A percentile compares a stretch with the other conserved stretches of the same genome.
These are phyloP conservation scores for Tylopilus vinaceipallidus DNA, from an alignment of 768 basidiomycete species.

Conservation along the genomic window DNA sequence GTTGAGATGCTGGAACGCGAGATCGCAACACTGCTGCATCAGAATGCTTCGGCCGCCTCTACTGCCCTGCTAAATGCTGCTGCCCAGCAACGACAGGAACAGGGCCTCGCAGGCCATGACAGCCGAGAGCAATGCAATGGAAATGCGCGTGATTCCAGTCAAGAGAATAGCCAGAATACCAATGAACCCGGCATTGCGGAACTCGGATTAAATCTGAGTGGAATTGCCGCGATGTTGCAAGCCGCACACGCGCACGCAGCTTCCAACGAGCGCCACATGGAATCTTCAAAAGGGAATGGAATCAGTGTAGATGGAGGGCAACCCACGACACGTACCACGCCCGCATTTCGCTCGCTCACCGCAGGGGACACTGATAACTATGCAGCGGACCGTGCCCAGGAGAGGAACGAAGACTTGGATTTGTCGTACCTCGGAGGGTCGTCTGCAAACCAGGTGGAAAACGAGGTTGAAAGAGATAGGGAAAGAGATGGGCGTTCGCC, in stretches of 20 bases:
- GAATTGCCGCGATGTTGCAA: constrained; percentile 76
- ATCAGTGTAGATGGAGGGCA: constrained; percentile 46
- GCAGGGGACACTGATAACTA: constrained; percentile 38
- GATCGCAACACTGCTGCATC: constrained; percentile 70
- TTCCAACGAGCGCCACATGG: constrained; percentile 46
- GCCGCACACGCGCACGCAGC: constrained; percentile 66
- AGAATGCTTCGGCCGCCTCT: constrained; percentile 70
- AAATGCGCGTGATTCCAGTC: constrained; percentile 10
- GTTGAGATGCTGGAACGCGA: constrained; percentile 78
- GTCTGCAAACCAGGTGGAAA: constrained; percentile 18
- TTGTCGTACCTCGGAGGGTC: constrained; percentile 48
- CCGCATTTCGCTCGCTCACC: constrained; percentile 77
- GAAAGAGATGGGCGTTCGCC: constrained; percentile 41
- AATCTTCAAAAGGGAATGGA: constrained; percentile 47
- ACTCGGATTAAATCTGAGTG: constrained; percentile 56
- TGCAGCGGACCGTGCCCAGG: constrained; percentile 18
- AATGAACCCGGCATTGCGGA: constrained; percentile 27
- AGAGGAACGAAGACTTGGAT: constrained; percentile 51
- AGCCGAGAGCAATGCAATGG: constrained; percentile 27
- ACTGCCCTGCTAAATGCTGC: constrained; percentile 63
- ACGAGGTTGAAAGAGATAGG: constrained; percentile 36
- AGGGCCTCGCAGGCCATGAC: constrained; percentile 37
- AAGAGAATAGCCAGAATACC: constrained; percentile 13
- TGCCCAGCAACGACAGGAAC: constrained; percentile 62
- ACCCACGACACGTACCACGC: constrained; percentile 61